Evolutionary conservation across 83 land plant genomes (phyloP), one percentile per base, ranked within the genome.

Genomic region (Isoetes engelmannii): DNA sequence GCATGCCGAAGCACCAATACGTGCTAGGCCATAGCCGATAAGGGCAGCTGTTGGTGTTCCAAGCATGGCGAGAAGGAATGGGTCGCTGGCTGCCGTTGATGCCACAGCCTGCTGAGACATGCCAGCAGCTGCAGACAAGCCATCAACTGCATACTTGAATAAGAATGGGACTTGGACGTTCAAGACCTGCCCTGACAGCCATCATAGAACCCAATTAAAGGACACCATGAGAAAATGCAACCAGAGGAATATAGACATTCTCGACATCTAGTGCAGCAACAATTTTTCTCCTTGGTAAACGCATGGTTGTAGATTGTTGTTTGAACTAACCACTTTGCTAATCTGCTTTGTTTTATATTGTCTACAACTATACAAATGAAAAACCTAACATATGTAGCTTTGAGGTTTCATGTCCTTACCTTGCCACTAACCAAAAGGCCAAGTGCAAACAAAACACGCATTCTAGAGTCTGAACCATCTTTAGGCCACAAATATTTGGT

Each of bases 151-250:
- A 79, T 86, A 87, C 78, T 95, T 95, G 85, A 95, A 95, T 65
- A 95, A 61, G 58, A 91, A 90, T 8, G 99, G 99, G 15, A 95
- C 94, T 81, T 90, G 97, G 57, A 95, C 99, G 84, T 95, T 95
- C 62, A 95, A 64, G 67, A 95, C 96, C 98, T 92, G 74, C 51
- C 58, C 5, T 15, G 9, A 41, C 47, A 10, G 3, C 20, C 19
- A 60, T 15, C 20, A 68, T 42, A 18, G 3, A 41, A 10, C 3
- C 15, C 1, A 28, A 28, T 28, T 28, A 28, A 65, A 17, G 1
- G 4, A 63, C 9, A 7, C 15, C 10, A 45, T 10, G 1, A 72
- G 12, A 45, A 9, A 7, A 46, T 17, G 15, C 47, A 55, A n/a
- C 1, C 28, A 19, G 1, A 8, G 63, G 1, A 60, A 60, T 10